phyloP scores from a whole-genome alignment of 345 rosid genomes.

The Nephelium lappaceum region DNA sequence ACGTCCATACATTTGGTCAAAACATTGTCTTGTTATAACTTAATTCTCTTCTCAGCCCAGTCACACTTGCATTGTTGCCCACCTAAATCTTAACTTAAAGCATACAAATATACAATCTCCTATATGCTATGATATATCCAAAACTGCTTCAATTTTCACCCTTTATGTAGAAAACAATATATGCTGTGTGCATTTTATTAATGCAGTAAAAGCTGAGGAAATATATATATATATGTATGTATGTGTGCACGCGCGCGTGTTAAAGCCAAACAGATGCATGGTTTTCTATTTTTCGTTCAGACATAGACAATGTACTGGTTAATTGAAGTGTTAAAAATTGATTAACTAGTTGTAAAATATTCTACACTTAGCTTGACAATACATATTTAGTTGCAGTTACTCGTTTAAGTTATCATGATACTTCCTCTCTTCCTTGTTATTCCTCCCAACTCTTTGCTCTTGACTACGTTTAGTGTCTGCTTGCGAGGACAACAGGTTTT shows the following conservation, averaged over 20 bases:
- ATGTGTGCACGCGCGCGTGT: no score
- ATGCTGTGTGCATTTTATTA: not conserved
- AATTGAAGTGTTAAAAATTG: no score
- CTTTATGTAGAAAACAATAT: no score
- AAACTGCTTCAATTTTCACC: not conserved
- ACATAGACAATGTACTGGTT: no score
- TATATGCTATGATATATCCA: not conserved
- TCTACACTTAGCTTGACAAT: no score
- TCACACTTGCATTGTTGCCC: not conserved
- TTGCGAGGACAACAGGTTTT: not conserved
- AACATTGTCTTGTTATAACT: not conserved
- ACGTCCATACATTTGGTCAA: no score
- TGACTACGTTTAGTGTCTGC: not conserved
- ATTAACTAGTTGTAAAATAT: no score
- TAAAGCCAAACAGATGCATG: not conserved
- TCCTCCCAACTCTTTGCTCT: not conserved
- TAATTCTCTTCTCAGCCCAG: not conserved
- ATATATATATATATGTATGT: not conserved
- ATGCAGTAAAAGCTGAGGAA: not conserved
- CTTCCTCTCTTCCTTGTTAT: no score
- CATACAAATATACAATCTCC: not conserved
- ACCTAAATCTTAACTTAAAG: no score
- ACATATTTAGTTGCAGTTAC: no score
- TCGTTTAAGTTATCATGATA: no score
- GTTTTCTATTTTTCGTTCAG: no score